Percentiles rank a stretch among this genome's conserved stretches.
These are phyloP conservation scores for Davidsoniella neocaledoniae DNA, from an alignment of 2,329 filamentous ascomycete species.

Conservation along the genomic window DNA sequence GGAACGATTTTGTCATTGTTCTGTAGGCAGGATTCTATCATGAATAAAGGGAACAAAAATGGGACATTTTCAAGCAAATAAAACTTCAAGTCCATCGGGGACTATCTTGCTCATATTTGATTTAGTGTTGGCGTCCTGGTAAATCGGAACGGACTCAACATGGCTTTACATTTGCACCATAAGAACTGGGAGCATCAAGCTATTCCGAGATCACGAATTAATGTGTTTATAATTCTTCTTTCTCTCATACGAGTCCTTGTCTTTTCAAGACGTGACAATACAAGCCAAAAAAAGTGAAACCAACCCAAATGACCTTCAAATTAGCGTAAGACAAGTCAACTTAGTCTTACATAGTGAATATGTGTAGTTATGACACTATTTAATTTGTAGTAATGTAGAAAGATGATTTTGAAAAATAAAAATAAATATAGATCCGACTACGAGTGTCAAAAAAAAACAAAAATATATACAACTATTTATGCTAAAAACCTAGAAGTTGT, in stretches of 20 bases:
- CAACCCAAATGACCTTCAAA: background rate
- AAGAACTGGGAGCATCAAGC: background rate
- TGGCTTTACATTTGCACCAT: background rate
- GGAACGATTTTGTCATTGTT: slow-evolving; percentile 9
- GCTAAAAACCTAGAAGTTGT: no score
- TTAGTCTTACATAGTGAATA: no score
- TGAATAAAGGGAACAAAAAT: slow-evolving; percentile 13
- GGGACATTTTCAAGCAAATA: slow-evolving; percentile 12
- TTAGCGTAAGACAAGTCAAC: background rate
- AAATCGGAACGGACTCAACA: slow-evolving; percentile 7
- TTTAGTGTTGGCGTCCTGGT: slow-evolving; percentile 10
- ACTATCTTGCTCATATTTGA: slow-evolving; percentile 15
- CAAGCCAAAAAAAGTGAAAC: slow-evolving; percentile 10
- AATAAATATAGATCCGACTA: no score
- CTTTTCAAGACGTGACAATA: slow-evolving; percentile 2
- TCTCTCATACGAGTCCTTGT: slow-evolving; percentile 5
- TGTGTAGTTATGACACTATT: no score
- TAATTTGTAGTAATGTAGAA: no score
- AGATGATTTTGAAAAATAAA: no score
- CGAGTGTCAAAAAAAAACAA: no score
- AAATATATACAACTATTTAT: no score
- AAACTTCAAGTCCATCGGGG: slow-evolving; percentile 8
- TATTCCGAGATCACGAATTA: slow-evolving; percentile 15
- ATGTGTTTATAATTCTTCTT: slow-evolving; percentile 11
- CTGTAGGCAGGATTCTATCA: slow-evolving; percentile 11